Evolutionary conservation across 2,329 filamentous ascomycete genomes (phyloP).

Genomic region (Penicillium sp.): DNA sequence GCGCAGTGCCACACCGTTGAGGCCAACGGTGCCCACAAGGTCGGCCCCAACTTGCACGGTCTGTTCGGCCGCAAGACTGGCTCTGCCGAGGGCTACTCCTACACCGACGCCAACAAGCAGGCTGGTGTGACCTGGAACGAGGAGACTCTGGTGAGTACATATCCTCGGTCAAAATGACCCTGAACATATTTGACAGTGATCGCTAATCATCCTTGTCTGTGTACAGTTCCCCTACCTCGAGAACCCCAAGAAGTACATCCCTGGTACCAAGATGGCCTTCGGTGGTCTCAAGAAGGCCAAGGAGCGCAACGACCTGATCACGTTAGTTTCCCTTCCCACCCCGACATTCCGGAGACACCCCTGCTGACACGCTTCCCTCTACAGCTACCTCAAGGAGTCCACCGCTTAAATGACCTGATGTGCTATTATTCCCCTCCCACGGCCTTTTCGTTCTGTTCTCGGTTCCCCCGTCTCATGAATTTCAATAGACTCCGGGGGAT

Average conservation of each 20-base stretch:
- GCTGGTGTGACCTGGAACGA: constrained; percentile 91
- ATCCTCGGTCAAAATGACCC: neutral
- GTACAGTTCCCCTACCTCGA: constrained; percentile 92
- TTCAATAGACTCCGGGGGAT: constrained; percentile 24
- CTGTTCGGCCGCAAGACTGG: constrained; percentile 97
- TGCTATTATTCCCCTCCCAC: constrained; percentile 19
- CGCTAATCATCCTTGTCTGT: constrained; percentile 20
- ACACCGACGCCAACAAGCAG: constrained; percentile 99
- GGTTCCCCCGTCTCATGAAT: constrained; percentile 22
- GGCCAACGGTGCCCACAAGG: constrained; percentile 90
- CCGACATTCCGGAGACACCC: too few species aligned
- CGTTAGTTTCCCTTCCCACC: constrained; percentile 60
- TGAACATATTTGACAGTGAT: neutral
- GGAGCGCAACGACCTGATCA: constrained; percentile 98
- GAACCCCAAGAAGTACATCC: constrained; percentile 99
- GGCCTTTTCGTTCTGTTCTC: constrained; percentile 23
- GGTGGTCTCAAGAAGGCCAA: constrained; percentile 99
- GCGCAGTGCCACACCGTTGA: constrained; percentile 98
- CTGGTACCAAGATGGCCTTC: constrained; percentile 99
- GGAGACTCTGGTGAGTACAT: constrained; percentile 69
- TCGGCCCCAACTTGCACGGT: constrained; percentile 94
- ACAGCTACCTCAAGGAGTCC: constrained; percentile 44
- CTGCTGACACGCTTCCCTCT: neutral
- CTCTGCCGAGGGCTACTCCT: constrained; percentile 86
- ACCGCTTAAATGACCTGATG: constrained; percentile 37